A percentile compares a stretch with the other conserved stretches of the same genome.
phyloP scores from a whole-genome alignment of 805 yeast species.

The Wickerhamiella kurtzmanii region DNA sequence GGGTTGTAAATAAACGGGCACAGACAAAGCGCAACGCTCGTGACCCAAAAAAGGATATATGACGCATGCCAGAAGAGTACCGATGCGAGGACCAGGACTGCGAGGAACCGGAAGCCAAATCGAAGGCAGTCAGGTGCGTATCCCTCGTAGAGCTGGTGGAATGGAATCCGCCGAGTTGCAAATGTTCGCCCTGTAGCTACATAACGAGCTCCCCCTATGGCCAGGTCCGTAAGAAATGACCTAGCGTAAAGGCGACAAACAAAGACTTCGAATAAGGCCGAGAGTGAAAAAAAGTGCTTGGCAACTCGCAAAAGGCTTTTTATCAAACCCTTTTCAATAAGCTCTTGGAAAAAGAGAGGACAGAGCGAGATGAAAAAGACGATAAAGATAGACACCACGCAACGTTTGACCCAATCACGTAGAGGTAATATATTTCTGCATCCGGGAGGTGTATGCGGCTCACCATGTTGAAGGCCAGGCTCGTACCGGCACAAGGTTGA shows the following conservation, averaged over 20 bases:
- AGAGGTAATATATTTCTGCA: slow-evolving; percentile 59
- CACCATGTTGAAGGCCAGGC: slow-evolving; percentile 37
- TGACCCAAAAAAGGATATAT: slow-evolving; percentile 87
- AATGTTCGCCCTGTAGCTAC: slow-evolving; percentile 76
- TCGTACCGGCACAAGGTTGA: slow-evolving; percentile 42
- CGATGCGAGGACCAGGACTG: slow-evolving; percentile 44
- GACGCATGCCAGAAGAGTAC: slow-evolving; percentile 67
- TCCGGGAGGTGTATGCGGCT: slow-evolving; percentile 50
- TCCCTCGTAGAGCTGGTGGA: slow-evolving; percentile 49
- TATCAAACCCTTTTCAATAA: slow-evolving; percentile 65
- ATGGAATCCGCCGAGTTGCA: slow-evolving; percentile 60
- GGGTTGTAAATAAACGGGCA: slow-evolving; percentile 89
- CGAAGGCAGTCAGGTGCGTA: slow-evolving; percentile 57
- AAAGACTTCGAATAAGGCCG: slow-evolving; percentile 70
- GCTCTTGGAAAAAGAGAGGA: slow-evolving; percentile 64
- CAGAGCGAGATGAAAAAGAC: slow-evolving; percentile 64
- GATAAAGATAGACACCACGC: slow-evolving; percentile 57
- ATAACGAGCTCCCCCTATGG: slow-evolving; percentile 70
- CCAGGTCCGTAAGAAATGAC: slow-evolving; percentile 50
- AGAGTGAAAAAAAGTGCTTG: slow-evolving; percentile 55
- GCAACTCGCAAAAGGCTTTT: slow-evolving; percentile 48
- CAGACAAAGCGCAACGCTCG: slow-evolving; percentile 64
- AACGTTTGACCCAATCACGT: slow-evolving; percentile 61
- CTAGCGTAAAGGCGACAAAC: slow-evolving; percentile 66
- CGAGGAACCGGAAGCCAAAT: slow-evolving; percentile 42